Evolutionary conservation across 306 rosid genomes (phyloP).

Genomic region (Mimosa pudica): DNA sequence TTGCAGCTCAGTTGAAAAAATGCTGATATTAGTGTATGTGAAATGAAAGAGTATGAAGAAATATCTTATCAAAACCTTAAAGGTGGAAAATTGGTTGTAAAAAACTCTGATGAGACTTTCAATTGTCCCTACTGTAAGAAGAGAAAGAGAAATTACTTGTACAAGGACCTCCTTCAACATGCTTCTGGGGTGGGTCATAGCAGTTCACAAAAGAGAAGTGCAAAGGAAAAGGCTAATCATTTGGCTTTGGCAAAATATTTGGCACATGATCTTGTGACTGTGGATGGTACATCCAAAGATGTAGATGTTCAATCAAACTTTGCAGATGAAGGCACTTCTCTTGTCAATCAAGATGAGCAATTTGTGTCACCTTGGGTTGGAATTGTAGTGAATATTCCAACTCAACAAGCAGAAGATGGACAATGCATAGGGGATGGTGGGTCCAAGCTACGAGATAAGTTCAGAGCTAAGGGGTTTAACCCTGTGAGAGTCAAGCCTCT

Average conservation of each 20-base stretch:
- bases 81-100: slow-evolving; percentile 58
- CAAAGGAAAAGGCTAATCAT: slow-evolving; percentile 77
- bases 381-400: slow-evolving; percentile 82
- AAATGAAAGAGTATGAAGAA: slow-evolving; percentile 56
- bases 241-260: slow-evolving; percentile 72
- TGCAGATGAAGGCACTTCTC: slow-evolving; percentile 48
- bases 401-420: slow-evolving; percentile 62
- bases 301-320: slow-evolving; percentile 52
- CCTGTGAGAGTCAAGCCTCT: slow-evolving; percentile 69
- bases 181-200: slow-evolving; percentile 94
- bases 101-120: slow-evolving; percentile 54
- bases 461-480: slow-evolving; percentile 72
- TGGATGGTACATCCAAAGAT: slow-evolving; percentile 50
- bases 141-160: slow-evolving; percentile 58
- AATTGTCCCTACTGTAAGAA: slow-evolving; percentile 82
- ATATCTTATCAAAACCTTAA: slow-evolving; percentile 65
- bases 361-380: slow-evolving; percentile 97
- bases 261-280: slow-evolving; percentile 53
- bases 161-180: slow-evolving; percentile 78
- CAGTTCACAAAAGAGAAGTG: slow-evolving; percentile 65
- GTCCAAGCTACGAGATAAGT: slow-evolving; percentile 86
- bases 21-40: slow-evolving; percentile 57
- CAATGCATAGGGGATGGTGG: slow-evolving; percentile 77
- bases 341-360: slow-evolving; percentile 55
- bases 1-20: slow-evolving; percentile 53